phyloP scores from a whole-genome alignment of 139 green algal species.

The Chlorokybus atmophyticus region DNA sequence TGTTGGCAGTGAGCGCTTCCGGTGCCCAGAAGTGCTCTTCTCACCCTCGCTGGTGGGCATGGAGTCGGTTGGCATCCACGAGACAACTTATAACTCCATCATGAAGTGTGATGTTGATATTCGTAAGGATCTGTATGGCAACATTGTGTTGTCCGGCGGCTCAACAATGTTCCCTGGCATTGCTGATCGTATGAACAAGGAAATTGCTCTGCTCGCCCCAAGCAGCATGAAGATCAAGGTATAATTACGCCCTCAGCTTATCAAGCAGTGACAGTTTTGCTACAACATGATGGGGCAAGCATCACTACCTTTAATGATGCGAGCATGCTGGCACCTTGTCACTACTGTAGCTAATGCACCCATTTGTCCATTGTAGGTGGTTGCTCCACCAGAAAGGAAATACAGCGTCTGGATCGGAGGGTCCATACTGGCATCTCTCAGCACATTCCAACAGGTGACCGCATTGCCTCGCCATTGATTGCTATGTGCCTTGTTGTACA shows the following conservation, averaged over 20 bases:
- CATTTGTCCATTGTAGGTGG: no score
- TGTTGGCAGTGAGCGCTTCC: conserved; percentile 89
- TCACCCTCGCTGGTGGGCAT: conserved; percentile 77
- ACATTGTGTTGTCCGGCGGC: conserved; percentile 80
- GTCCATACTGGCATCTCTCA: conserved; percentile 94
- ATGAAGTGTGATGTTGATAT: conserved; percentile 99
- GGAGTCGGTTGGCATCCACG: conserved; percentile 81
- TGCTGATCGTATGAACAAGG: conserved; percentile 91
- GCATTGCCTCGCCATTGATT: no score
- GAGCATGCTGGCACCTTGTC: no score
- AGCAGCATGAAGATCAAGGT: conserved; percentile 88
- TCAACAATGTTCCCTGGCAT: conserved; percentile 98
- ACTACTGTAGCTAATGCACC: no score
- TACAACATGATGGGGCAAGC: conserved; percentile 40
- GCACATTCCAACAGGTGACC: conserved; percentile 94
- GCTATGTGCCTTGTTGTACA: no score
- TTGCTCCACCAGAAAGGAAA: conserved; percentile 81
- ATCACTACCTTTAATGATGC: background rate
- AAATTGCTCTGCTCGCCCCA: conserved; percentile 74
- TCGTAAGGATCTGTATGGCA: conserved; percentile 90
- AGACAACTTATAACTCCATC: conserved; percentile 96
- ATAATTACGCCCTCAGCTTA: no score
- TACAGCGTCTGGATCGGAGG: conserved; percentile 95
- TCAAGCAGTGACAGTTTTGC: no score
- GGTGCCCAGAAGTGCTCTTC: conserved; percentile 94